These are phyloP conservation scores for Ceratocystis variospora DNA, from an alignment of 2,329 filamentous ascomycete species.

Conservation along the genomic window DNA sequence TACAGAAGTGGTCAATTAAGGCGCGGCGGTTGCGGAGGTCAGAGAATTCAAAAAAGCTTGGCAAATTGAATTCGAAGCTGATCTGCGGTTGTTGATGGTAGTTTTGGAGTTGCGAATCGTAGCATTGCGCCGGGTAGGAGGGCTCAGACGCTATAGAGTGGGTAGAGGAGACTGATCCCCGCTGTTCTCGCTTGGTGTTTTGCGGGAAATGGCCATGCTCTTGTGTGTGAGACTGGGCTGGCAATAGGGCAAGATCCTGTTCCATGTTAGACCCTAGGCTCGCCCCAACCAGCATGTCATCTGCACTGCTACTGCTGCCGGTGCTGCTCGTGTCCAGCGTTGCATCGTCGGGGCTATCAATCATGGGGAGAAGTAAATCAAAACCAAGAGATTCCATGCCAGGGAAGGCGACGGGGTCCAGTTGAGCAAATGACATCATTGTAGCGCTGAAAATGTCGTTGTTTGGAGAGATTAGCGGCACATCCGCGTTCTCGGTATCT, in stretches of 20 bases:
- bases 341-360: slow-evolving; percentile 12
- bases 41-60: slow-evolving; percentile 44
- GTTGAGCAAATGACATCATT: neutral
- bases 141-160: neutral
- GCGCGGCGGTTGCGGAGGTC: slow-evolving; percentile 39
- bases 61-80: slow-evolving; percentile 38
- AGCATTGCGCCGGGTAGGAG: slow-evolving; percentile 19
- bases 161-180: neutral
- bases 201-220: neutral
- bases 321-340: slow-evolving; percentile 13
- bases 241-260: neutral
- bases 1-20: slow-evolving; percentile 49
- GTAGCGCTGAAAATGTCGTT: slow-evolving; percentile 24
- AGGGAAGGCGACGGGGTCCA: neutral
- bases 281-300: neutral
- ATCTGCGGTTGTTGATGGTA: slow-evolving; percentile 29
- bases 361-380: slow-evolving; percentile 13
- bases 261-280: neutral
- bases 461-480: slow-evolving; percentile 25
- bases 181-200: neutral
- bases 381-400: slow-evolving; percentile 4
- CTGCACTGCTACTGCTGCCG: slow-evolving; percentile 11
- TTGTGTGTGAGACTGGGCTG: neutral
- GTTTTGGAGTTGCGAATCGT: slow-evolving; percentile 19
- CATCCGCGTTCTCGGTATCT: slow-evolving; percentile 6